These are phyloP conservation scores for Mangifera indica DNA, from an alignment of 345 rosid species.

Conservation along the genomic window DNA sequence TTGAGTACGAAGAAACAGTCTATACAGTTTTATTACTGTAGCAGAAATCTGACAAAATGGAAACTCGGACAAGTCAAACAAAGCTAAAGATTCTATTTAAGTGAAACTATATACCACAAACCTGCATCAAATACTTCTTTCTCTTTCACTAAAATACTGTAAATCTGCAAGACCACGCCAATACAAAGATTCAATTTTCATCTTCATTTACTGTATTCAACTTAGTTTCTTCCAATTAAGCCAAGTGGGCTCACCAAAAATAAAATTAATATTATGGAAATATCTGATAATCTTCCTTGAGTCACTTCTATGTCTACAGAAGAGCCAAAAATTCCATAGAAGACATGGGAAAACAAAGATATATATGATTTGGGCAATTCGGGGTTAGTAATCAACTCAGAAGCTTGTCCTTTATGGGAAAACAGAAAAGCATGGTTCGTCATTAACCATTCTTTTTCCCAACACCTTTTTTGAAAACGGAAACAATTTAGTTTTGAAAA, in stretches of 20 bases:
- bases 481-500: too few relatives aligned
- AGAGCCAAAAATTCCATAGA: not conserved
- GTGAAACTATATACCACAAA: too few relatives aligned
- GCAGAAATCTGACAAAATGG: constrained; percentile 24
- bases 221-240: not conserved
- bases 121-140: not conserved
- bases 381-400: not conserved
- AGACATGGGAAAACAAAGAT: too few relatives aligned
- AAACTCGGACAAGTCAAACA: too few relatives aligned
- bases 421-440: constrained; percentile 25
- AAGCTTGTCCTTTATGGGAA: constrained; percentile 20
- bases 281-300: not conserved
- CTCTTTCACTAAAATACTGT: not conserved
- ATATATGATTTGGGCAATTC: too few relatives aligned
- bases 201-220: not conserved
- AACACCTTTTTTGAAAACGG: constrained; percentile 2
- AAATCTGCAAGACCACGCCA: not conserved
- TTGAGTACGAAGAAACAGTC: constrained; percentile 16
- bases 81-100: too few relatives aligned
- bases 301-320: too few relatives aligned
- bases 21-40: constrained; percentile 2
- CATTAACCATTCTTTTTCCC: constrained; percentile 25
- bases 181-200: not conserved
- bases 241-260: not conserved
- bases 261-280: not conserved